These are phyloP conservation scores for Gamarada debralockiae DNA, from an alignment of 495 filamentous ascomycete species.

Conservation along the genomic window DNA sequence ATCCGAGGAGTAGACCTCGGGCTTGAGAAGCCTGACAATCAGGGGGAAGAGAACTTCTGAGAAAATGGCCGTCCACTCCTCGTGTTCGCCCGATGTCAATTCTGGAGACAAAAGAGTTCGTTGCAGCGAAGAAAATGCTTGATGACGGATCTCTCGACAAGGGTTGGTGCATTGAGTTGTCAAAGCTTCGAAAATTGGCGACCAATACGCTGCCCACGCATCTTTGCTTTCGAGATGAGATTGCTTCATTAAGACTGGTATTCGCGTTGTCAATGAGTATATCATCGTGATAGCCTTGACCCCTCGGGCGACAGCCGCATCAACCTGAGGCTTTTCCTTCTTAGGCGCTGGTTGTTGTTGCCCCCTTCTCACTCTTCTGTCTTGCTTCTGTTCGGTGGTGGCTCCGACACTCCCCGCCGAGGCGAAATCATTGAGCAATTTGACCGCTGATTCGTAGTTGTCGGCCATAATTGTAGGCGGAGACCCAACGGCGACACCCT, in stretches of 20 bases:
- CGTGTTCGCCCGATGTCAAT: conserved; percentile 69
- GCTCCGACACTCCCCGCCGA: conserved; percentile 80
- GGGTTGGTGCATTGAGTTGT: conserved; percentile 92
- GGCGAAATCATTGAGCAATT: conserved; percentile 85
- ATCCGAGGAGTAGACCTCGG: conserved; percentile 91
- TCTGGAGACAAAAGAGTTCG: conserved; percentile 78
- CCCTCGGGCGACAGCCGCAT: conserved; percentile 71
- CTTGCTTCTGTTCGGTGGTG: conserved; percentile 72
- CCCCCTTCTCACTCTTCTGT: conserved; percentile 52
- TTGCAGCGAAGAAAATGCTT: conserved; percentile 85
- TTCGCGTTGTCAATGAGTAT: conserved; percentile 71
- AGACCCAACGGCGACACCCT: conserved; percentile 60
- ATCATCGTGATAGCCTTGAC: conserved; percentile 77
- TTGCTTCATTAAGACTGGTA: conserved; percentile 82
- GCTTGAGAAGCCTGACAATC: conserved; percentile 82
- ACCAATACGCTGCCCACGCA: conserved; percentile 98
- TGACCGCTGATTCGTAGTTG: conserved; percentile 85
- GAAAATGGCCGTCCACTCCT: conserved; percentile 95
- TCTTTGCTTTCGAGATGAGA: conserved; percentile 88
- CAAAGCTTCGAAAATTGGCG: conserved; percentile 85
- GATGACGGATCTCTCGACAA: conserved; percentile 86
- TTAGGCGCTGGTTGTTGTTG: conserved; percentile 15
- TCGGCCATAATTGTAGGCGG: conserved; percentile 83
- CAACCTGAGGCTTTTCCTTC: conserved; percentile 38
- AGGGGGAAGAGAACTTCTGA: conserved; percentile 94